Base-by-base conservation (phyloP, 176 grass and related monocot species). In the sorghum (Sorghum bicolor) region DNA sequence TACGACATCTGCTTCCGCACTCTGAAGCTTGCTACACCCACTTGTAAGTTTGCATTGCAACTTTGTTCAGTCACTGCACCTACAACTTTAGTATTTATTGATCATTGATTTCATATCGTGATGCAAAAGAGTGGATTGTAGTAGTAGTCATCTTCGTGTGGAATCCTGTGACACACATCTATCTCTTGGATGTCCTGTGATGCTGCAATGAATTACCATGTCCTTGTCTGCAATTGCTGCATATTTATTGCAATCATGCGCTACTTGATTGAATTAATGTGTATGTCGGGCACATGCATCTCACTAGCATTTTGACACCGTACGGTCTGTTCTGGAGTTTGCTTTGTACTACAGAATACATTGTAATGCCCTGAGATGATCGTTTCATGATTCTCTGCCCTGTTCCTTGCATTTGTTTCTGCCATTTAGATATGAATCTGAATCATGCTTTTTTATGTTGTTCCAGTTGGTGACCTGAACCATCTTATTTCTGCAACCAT, bases 401-500 rank as follows among this genome's bases (percentile, higher is more conserved):
- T 69, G 36, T 80, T 67, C 47, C 24, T 30, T 24, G 22, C 45
- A 67, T 9, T 63, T 79, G 1, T 64, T 52, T 72, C 9, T 70
- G 9, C 2, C 30, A 47, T 62, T 62, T 26, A 25, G 5, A 39
- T 48, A 48, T 63, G 9, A 38, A 75, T 75, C 57, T 86, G 2
- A 86, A 37, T 79, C 6, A 0, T 13, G 5, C 34, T 31, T 72
- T 24, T 81, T 31, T 67, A 3, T 77, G n/a, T 73, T 33, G 28
- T 83, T 77, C 62, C 91, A 97, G 94, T 97, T 83, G 91, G 94
- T 33, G 94, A 97, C 63, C 76, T 97, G 44, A 93, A 97, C 72
- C 94, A 96, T 73, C 87, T 96, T 43, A 96, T 96, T 31, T 96
- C 93, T 71, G 94, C 94, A 57, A 96, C 94, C 0, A 96, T 96